phyloP scores from a whole-genome alignment of 495 filamentous ascomycete genomes.

The Delitschia confertaspora region DNA sequence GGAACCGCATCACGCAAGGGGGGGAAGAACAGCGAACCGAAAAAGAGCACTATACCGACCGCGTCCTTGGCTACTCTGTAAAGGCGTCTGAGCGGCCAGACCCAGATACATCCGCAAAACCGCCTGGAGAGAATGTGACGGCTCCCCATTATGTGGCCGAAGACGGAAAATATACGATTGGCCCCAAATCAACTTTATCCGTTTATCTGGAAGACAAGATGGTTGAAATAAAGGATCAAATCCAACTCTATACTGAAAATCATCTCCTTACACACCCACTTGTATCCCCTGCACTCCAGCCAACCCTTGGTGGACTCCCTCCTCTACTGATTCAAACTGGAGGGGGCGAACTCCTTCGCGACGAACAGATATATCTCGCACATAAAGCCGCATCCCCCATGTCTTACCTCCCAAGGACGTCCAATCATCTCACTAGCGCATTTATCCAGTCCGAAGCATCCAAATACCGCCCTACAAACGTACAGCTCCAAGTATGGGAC shows the following conservation, averaged over 20 bases:
- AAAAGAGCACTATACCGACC: conserved; percentile 28
- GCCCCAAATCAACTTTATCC: conserved; percentile 37
- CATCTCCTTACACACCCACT: conserved; percentile 76
- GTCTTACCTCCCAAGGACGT: conserved; percentile 52
- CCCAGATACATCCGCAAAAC: conserved; percentile 1
- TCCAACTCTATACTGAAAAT: conserved; percentile 91
- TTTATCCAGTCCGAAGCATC: conserved; percentile 50
- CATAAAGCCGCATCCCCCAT: conserved; percentile 83
- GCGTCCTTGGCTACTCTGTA: conserved; percentile 24
- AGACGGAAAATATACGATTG: conserved; percentile 19
- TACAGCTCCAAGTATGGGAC: conserved; percentile 96
- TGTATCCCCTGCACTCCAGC: conserved; percentile 78
- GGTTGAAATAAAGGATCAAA: conserved; percentile 77
- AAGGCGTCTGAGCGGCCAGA: conserved; percentile 4
- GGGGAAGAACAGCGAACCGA: conserved; percentile 28
- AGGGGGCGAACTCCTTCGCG: conserved; percentile 77
- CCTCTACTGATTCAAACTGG: conserved; percentile 79
- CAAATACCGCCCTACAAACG: conserved; percentile 71
- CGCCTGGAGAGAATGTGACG: not conserved
- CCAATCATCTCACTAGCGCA: conserved; percentile 49
- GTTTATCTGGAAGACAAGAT: conserved; percentile 60
- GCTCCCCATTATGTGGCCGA: conserved; percentile 7
- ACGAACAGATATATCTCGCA: conserved; percentile 91
- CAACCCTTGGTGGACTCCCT: conserved; percentile 78
- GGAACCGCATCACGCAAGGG: conserved; percentile 33